A percentile compares a stretch with the other conserved stretches of the same genome.
phyloP scores from a whole-genome alignment of 2,329 filamentous ascomycete species.

The Cladophialophora exuberans region DNA sequence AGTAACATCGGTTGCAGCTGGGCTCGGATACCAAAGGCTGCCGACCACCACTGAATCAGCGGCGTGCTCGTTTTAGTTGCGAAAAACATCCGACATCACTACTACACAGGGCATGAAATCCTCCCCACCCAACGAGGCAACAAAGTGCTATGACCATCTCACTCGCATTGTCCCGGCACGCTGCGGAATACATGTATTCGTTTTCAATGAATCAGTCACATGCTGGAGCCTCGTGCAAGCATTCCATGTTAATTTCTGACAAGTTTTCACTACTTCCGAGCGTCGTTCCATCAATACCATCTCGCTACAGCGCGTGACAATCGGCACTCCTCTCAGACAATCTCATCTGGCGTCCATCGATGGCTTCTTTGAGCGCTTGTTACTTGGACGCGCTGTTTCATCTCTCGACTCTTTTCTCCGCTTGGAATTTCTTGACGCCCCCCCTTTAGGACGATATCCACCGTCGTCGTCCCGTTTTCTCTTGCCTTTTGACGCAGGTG shows the following conservation, averaged over 20 bases:
- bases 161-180: conserved; percentile 3
- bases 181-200: too few species aligned
- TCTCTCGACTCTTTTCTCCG: conserved; percentile 42
- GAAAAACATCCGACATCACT: conserved; percentile 12
- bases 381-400: conserved; percentile 19
- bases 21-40: conserved; percentile 5
- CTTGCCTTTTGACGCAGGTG: conserved; percentile 42
- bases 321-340: background rate
- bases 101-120: background rate
- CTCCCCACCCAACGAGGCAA: background rate
- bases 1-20: background rate
- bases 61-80: background rate
- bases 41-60: conserved; percentile 7
- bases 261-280: too few species aligned
- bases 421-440: conserved; percentile 42
- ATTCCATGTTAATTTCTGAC: too few species aligned
- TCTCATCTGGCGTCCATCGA: conserved; percentile 27
- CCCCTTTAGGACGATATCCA: conserved; percentile 52
- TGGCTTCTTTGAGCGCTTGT: conserved; percentile 28
- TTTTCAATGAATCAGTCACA: too few species aligned
- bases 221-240: too few species aligned
- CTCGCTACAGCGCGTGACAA: too few species aligned
- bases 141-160: background rate
- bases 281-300: too few species aligned
- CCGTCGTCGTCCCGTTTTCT: conserved; percentile 53